A percentile compares a stretch with the other conserved stretches of the same genome.
Conservation (phyloP, 1,284 basidiomycete genomes). For the Retiboletus flavoniger region DNA sequence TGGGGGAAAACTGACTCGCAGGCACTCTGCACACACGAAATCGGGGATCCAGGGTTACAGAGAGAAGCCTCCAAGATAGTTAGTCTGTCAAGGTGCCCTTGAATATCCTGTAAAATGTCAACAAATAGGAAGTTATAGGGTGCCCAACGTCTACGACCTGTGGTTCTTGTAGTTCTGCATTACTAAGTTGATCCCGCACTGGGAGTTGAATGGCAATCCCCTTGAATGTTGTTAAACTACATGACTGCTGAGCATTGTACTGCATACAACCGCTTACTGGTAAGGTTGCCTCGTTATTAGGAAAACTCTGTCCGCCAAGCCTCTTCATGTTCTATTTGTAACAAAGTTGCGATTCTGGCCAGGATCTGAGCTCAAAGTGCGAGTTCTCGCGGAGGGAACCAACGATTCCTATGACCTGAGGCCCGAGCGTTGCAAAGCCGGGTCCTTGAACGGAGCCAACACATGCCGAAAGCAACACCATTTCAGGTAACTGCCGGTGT, state of each 20-base stretch:
- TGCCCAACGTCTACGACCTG: slow-evolving; percentile 3
- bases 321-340: slow-evolving; percentile 2
- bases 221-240: slow-evolving; percentile 15
- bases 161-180: background rate
- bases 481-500: background rate
- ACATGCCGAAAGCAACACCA: background rate
- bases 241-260: background rate
- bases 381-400: background rate
- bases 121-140: background rate
- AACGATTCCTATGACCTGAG: background rate
- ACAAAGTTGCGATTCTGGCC: background rate
- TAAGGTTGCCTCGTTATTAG: background rate
- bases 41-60: background rate
- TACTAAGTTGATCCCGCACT: background rate
- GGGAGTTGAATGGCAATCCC: background rate
- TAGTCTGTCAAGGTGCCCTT: slow-evolving; percentile 9
- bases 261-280: slow-evolving; percentile 11
- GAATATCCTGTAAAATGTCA: slow-evolving; percentile 16
- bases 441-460: slow-evolving; percentile 11
- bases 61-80: slow-evolving; percentile 12
- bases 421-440: too few relatives aligned
- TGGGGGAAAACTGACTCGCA: slow-evolving; percentile 9
- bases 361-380: background rate
- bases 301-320: background rate
- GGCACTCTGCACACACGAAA: slow-evolving; percentile 9